A percentile compares a stretch with the other conserved stretches of the same genome.
Evolutionary conservation across 768 basidiomycete genomes (phyloP).

Genomic region (Tulasnella sp.): DNA sequence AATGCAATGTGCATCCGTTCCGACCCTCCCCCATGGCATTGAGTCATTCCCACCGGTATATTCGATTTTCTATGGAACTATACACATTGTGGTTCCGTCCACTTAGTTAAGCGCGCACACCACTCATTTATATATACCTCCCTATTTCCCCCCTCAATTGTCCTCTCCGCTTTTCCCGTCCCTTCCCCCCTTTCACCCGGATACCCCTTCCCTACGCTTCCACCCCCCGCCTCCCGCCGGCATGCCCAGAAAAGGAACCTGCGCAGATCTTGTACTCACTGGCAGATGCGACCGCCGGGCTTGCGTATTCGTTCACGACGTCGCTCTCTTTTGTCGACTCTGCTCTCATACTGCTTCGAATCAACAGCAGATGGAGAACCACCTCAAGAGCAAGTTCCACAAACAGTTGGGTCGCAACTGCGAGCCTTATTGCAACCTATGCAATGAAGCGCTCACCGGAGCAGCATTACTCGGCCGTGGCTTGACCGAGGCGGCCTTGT

Average conservation of each 20-base stretch:
- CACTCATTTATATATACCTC: not conserved
- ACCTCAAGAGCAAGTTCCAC: not conserved
- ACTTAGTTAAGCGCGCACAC: not conserved
- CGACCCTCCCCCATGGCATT: not conserved
- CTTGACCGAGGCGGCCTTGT: not conserved
- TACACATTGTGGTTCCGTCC: conserved; percentile 3
- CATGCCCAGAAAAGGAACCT: not conserved
- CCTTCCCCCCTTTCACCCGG: not conserved
- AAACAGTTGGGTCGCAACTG: not conserved
- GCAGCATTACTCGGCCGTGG: not conserved
- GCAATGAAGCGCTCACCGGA: not conserved
- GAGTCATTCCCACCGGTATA: not conserved
- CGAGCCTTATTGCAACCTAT: not conserved
- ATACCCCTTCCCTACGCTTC: not conserved
- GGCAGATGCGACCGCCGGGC: not conserved
- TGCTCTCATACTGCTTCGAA: not conserved
- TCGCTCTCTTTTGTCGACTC: not conserved
- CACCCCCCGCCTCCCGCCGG: not conserved
- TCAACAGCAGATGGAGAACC: not conserved
- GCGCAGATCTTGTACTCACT: not conserved
- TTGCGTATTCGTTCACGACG: not conserved
- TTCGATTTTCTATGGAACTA: not conserved
- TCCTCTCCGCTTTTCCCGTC: not conserved
- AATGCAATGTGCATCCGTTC: not conserved
- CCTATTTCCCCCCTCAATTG: not conserved